Evolutionary conservation across 2,329 filamentous ascomycete genomes (phyloP), one percentile per base, ranked within the genome.

Genomic region (Scortechinia acanthostroma): DNA sequence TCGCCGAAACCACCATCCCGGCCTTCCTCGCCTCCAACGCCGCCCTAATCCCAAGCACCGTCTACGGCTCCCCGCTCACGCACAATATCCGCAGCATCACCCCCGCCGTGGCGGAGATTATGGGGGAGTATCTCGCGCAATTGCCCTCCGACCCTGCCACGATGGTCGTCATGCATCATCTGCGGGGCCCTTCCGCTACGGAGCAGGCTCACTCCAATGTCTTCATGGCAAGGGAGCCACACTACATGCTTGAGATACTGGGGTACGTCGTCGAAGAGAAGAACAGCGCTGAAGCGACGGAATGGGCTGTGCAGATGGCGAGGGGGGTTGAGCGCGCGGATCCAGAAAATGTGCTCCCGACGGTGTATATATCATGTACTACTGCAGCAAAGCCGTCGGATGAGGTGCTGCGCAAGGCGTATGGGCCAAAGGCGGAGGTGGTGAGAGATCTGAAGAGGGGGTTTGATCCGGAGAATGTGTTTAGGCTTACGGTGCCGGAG

Each of bases 371-470:
- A 10, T 17, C 15, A 21, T 13, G 10, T 6, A 16, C 37, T 42
- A n/a, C n/a, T n/a, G n/a, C n/a, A n/a, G n/a, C n/a, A n/a, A n/a
- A n/a, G n/a, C 37, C 37, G 19, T 13, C 15, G 13, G 15, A 42
- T 17, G 16, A 42, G 15, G 19, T 13, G 19, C 37, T n/a, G 37
- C 37, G 37, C 13, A 42, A 42, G 13, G 19, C 13, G 19, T 42
- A 42, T 42, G 37, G 37, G 6, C 10, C 19, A n/a, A 42, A 42
- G 19, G 44, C 25, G 40, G 23, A 19, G 17, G 21, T 21, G 40
- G 17, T 44, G 15, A 21, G 25, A 17, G 28, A 20, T 3, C 40
- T 47, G 22, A 47, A 47, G 42, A 21, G 40, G 22, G 35, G 40
- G 19, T 28, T 23, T 22, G 45, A 47, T 21, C 21, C 42, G 4